Conservation (phyloP, 83 land plant genomes). For the Diphasiastrum complanatum region DNA sequence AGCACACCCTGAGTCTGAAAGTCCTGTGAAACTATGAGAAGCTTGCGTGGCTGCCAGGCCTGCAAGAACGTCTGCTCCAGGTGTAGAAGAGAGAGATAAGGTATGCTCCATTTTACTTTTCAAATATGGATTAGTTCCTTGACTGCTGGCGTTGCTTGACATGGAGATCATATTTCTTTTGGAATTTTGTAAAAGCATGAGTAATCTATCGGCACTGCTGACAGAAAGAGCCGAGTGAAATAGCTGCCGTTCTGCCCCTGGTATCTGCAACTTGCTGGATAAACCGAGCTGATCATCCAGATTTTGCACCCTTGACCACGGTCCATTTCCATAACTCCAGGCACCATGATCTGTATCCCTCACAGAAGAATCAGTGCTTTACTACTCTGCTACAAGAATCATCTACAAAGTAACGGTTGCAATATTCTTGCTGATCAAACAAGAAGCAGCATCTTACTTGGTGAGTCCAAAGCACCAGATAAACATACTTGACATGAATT, state of each 20-base stretch:
- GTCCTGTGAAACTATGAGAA: constrained; percentile 3
- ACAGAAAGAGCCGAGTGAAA: background rate
- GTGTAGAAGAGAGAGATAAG: constrained; percentile 2
- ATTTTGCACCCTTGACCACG: constrained; percentile 11
- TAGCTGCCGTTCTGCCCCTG: constrained; percentile 5
- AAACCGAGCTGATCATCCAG: background rate
- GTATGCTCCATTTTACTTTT: constrained; percentile 1
- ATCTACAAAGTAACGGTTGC: constrained; percentile 5
- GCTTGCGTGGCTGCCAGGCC: background rate
- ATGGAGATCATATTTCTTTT: too few species aligned
- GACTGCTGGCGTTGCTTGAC: background rate
- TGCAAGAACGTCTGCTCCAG: constrained; percentile 12
- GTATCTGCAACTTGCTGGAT: too few species aligned
- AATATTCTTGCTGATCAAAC: too few species aligned
- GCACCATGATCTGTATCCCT: constrained; percentile 1
- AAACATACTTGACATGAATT: too few species aligned
- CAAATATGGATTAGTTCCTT: too few species aligned
- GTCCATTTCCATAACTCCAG: constrained; percentile 8
- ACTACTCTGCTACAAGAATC: background rate
- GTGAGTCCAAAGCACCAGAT: too few species aligned
- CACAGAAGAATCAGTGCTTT: background rate
- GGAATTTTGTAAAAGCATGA: constrained; percentile 7
- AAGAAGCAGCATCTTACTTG: too few species aligned
- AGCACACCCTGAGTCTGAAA: too few species aligned
- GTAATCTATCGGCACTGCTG: constrained; percentile 7